phyloP scores from a whole-genome alignment of 768 basidiomycete species.

The button mushroom (Agaricus bisporus) region DNA sequence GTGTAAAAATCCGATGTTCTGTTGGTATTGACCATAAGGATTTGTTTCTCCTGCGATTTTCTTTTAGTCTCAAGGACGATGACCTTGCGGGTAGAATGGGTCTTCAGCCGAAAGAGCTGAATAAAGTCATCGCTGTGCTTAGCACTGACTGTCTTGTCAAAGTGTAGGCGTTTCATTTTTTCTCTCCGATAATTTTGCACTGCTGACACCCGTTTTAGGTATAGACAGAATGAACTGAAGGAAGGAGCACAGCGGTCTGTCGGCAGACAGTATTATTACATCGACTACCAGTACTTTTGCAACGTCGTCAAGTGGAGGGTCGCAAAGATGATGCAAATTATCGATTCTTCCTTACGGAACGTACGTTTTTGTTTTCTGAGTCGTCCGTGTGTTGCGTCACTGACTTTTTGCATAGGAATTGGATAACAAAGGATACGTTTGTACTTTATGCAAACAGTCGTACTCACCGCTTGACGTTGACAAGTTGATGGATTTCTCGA shows the following conservation, averaged over 20 bases:
- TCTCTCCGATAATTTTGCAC: background rate
- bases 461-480: constrained; percentile 86
- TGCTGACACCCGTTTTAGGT: constrained; percentile 35
- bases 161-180: constrained; percentile 45
- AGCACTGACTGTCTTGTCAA: constrained; percentile 74
- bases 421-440: constrained; percentile 96
- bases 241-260: constrained; percentile 85
- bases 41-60: background rate
- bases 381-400: background rate
- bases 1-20: constrained; percentile 10
- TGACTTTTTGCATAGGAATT: constrained; percentile 59
- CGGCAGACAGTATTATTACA: constrained; percentile 91
- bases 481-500: constrained; percentile 68
- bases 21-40: constrained; percentile 8
- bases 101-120: constrained; percentile 82
- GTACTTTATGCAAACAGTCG: constrained; percentile 78
- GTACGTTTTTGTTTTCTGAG: constrained; percentile 35
- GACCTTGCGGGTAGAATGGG: constrained; percentile 90
- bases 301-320: constrained; percentile 98
- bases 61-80: constrained; percentile 80
- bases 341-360: constrained; percentile 86
- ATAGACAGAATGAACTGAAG: constrained; percentile 88
- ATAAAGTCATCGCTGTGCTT: constrained; percentile 81
- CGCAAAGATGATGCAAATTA: constrained; percentile 83
- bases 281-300: constrained; percentile 92